phyloP scores from a whole-genome alignment of 2,329 filamentous ascomycete genomes.

The Aureobasidium sp. region DNA sequence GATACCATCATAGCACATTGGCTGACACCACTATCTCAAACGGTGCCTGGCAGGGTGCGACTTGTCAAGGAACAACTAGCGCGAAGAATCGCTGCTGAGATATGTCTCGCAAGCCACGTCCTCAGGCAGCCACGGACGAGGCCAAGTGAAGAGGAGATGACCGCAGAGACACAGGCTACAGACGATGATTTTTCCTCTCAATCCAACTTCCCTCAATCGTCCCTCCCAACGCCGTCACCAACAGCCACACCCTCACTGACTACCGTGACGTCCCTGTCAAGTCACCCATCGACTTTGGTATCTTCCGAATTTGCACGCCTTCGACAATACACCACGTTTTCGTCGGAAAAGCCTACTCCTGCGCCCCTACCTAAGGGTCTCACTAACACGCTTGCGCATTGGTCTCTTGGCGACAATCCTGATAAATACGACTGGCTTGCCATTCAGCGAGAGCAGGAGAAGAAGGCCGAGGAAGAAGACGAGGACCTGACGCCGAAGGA shows the following conservation, averaged over 20 bases:
- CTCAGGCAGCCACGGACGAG: constrained; percentile 12
- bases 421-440: constrained; percentile 35
- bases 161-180: constrained; percentile 16
- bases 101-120: constrained; percentile 30
- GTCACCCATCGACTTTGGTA: constrained; percentile 22
- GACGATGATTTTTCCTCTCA: background rate
- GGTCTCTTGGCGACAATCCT: constrained; percentile 34
- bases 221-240: constrained; percentile 27
- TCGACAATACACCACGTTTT: constrained; percentile 31
- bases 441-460: constrained; percentile 23
- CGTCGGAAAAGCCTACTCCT: constrained; percentile 20
- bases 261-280: constrained; percentile 20
- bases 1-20: constrained; percentile 23
- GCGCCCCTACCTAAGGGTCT: constrained; percentile 28
- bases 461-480: constrained; percentile 28
- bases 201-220: constrained; percentile 10
- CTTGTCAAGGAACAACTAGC: constrained; percentile 28
- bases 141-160: constrained; percentile 4
- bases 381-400: constrained; percentile 35
- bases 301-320: constrained; percentile 30
- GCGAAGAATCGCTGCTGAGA: constrained; percentile 28
- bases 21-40: constrained; percentile 22
- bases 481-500: constrained; percentile 32
- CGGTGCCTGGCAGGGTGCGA: constrained; percentile 23
- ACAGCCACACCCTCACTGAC: constrained; percentile 26